A percentile compares a stretch with the other conserved stretches of the same genome.
Evolutionary conservation across 176 grass and related monocot genomes (phyloP).

Genomic region (Aegilops umbellulata): DNA sequence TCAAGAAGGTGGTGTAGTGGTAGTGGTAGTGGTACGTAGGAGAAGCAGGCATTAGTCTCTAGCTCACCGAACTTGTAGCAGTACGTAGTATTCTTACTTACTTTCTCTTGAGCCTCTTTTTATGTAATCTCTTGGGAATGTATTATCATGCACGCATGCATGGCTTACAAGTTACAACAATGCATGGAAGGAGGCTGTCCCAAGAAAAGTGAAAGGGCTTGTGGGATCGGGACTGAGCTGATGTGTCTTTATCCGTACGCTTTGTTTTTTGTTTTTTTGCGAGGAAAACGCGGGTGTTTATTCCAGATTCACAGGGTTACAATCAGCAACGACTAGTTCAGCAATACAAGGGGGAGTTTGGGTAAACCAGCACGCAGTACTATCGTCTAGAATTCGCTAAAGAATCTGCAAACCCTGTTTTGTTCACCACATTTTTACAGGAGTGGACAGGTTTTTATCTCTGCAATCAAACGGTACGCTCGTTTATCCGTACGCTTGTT

Average conservation of each 20-base stretch:
- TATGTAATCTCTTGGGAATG: slow-evolving; percentile 21
- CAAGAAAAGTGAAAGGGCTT: background rate
- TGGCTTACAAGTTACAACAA: slow-evolving; percentile 19
- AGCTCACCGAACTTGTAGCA: background rate
- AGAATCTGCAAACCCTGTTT: too few relatives aligned
- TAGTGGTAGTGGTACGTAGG: slow-evolving; percentile 8
- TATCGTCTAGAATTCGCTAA: too few relatives aligned
- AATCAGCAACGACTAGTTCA: too few relatives aligned
- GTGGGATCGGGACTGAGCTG: background rate
- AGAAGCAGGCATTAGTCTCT: slow-evolving; percentile 2
- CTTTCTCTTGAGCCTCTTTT: slow-evolving; percentile 29
- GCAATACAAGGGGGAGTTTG: too few relatives aligned
- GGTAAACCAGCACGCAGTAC: too few relatives aligned
- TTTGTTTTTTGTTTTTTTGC: background rate
- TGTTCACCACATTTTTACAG: too few relatives aligned
- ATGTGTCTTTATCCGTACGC: background rate
- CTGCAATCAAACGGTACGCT: too few relatives aligned
- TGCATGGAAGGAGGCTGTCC: slow-evolving; percentile 32
- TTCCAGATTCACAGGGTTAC: too few relatives aligned
- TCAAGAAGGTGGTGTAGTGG: slow-evolving; percentile 27
- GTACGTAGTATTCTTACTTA: background rate
- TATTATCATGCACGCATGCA: background rate
- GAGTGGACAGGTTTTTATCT: too few relatives aligned
- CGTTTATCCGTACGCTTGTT: background rate
- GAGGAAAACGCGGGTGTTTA: too few relatives aligned